phyloP scores from a whole-genome alignment of 495 filamentous ascomycete genomes.

The Chaetomium fimeti region DNA sequence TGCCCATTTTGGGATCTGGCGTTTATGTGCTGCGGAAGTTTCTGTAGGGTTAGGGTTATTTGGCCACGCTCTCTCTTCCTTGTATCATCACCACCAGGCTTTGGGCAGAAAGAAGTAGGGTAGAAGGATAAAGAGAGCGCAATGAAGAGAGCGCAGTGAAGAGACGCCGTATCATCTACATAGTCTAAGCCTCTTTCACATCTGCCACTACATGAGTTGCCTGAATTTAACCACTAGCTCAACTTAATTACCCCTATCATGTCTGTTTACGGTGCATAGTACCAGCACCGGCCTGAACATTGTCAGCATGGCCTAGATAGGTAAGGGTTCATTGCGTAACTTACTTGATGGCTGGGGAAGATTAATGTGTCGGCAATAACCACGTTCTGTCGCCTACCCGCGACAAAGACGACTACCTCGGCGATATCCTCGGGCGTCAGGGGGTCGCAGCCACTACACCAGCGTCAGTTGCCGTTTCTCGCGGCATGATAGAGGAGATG shows the following conservation, averaged over 20 bases:
- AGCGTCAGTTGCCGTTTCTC: not conserved
- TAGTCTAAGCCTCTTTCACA: not conserved
- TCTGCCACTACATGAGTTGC: not conserved
- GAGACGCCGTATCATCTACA: not conserved
- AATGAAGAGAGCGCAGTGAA: not conserved
- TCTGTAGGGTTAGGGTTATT: conserved; percentile 2
- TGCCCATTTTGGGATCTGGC: not conserved
- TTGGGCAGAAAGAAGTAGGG: no score
- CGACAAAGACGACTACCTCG: conserved; percentile 89
- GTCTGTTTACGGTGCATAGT: conserved; percentile 39
- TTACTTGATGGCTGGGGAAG: conserved; percentile 84
- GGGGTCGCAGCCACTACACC: conserved; percentile 73
- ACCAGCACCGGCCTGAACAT: conserved; percentile 37
- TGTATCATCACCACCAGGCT: not conserved
- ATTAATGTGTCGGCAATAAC: conserved; percentile 90
- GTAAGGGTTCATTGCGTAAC: not conserved
- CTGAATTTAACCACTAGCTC: not conserved
- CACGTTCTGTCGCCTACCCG: conserved; percentile 87
- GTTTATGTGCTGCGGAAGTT: not conserved
- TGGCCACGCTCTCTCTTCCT: not conserved
- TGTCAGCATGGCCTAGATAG: not conserved
- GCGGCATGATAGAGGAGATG: not conserved
- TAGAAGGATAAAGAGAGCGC: no score
- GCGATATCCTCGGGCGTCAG: conserved; percentile 93
- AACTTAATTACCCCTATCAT: not conserved